Evolutionary conservation across 768 basidiomycete genomes (phyloP).

Genomic region (Imleria badia): DNA sequence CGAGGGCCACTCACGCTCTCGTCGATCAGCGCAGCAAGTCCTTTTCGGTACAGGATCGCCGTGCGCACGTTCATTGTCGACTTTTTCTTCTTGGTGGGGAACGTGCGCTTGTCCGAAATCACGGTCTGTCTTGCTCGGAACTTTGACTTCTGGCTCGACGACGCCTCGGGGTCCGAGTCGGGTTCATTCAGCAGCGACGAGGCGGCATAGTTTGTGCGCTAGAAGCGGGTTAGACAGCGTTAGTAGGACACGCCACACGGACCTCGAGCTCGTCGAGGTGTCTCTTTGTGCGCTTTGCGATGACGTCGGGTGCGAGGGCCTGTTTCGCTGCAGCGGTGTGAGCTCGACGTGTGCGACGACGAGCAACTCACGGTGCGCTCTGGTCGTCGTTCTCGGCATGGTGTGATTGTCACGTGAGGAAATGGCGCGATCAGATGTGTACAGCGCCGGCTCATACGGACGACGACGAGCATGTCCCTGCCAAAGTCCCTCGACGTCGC

Average conservation of each 20-base stretch:
- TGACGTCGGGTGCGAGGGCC: conserved; percentile 57
- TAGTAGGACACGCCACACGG: background rate
- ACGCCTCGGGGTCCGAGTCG: conserved; percentile 28
- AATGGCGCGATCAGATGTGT: conserved; percentile 15
- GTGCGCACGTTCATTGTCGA: conserved; percentile 79
- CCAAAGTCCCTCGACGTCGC: conserved; percentile 8
- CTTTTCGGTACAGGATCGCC: conserved; percentile 82
- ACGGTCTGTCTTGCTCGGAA: conserved; percentile 70
- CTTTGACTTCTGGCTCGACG: conserved; percentile 39
- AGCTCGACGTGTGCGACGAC: conserved; percentile 5
- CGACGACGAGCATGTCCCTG: conserved; percentile 11
- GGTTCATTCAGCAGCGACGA: conserved; percentile 33
- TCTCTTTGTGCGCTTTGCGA: conserved; percentile 72
- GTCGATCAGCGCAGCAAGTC: conserved; percentile 66
- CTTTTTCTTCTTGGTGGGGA: conserved; percentile 63
- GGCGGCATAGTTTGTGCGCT: conserved; percentile 80
- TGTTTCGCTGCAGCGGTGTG: conserved; percentile 35
- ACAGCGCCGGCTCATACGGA: background rate
- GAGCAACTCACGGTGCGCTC: conserved; percentile 34
- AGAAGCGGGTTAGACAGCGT: conserved; percentile 5
- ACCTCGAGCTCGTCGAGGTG: conserved; percentile 89
- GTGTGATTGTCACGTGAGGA: conserved; percentile 16
- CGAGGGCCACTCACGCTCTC: conserved; percentile 64
- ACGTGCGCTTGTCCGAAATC: conserved; percentile 71
- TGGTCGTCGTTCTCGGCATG: conserved; percentile 26